phyloP scores from a whole-genome alignment of 345 rosid genomes.

The Populus euphratica region DNA sequence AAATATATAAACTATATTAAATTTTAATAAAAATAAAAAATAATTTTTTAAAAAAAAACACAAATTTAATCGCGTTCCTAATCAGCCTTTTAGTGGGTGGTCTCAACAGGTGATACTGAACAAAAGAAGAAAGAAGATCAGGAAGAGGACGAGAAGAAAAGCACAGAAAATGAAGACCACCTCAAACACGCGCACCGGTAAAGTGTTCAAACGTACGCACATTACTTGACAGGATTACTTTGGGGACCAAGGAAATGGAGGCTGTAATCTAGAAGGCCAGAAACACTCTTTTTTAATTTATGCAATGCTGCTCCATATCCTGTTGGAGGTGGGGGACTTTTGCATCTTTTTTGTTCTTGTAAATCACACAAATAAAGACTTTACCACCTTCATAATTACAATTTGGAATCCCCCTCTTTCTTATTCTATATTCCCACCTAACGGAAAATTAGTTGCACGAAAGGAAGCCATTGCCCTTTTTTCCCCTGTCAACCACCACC shows the following conservation, averaged over 20 bases:
- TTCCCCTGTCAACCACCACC: constrained; percentile 5
- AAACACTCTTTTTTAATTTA: background rate
- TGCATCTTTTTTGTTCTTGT: background rate
- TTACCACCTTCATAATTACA: background rate
- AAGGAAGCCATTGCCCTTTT: background rate
- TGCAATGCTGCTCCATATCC: background rate
- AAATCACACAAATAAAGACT: constrained; percentile 18
- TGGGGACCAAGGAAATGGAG: background rate
- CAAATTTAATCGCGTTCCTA: too few species aligned
- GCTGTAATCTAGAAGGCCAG: background rate
- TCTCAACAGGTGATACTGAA: too few species aligned
- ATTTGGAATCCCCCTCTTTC: background rate
- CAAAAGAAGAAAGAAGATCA: too few species aligned
- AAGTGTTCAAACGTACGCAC: too few species aligned
- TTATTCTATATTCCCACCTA: background rate
- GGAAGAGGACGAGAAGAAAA: too few species aligned
- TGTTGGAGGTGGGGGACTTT: constrained; percentile 1
- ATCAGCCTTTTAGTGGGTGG: too few species aligned
- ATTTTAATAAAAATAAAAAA: too few species aligned
- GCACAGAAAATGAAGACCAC: too few species aligned
- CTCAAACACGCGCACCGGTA: too few species aligned
- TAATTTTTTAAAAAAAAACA: too few species aligned
- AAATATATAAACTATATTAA: too few species aligned
- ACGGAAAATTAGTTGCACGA: background rate
- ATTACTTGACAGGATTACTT: too few species aligned